Evolutionary conservation across 148 eudicot genomes (phyloP), one percentile per base, ranked within the genome.

Genomic region (Spergularia marina): DNA sequence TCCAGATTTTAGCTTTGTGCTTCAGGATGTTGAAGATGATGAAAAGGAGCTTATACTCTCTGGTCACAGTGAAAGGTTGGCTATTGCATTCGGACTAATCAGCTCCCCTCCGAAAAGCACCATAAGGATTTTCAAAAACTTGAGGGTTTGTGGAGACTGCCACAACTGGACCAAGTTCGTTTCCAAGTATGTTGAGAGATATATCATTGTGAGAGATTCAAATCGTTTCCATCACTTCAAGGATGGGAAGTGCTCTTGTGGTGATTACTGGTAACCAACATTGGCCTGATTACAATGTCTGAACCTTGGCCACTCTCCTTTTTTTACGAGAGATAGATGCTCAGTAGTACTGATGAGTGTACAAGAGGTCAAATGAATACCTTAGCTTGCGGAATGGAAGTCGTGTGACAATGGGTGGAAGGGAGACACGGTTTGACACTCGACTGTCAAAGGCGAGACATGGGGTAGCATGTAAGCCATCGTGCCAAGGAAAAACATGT

Each of bases 21-120:
- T 91, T 67, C 96, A 91, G 79, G 93, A 91, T 79, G 96, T 91
- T 13, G 93, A 91, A 81, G 93, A 89, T 36, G 96, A 91, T 47
- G 93, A 91, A 82, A 89, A 91, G 78, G 91, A 87, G 74, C 78
- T 83, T 76, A 89, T 91, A 54, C 92, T 91, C 52, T 82, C 82
- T 7, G 82, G 85, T 79, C 96, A 91, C 61, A 91, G 85, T 68
- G 92, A 91, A 76, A 85, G 92, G 78, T 82, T 91, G 84, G 96
- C 96, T 41, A 89, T 91, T 80, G 87, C 85, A 13, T 89, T 69
- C 63, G 96, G 89, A n/a, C 77, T 91, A 56, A 82, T 89, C 36
- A 86, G 85, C 79, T 89, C 91, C 20, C 87, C 92, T 65, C 84
- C 88, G 2, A 82, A 85, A 70, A 89, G 78, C 30, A 23, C 84